Percentiles rank a stretch among this genome's conserved stretches.
These are phyloP conservation scores for Monarda citriodora DNA, from an alignment of 305 asterid genomes.

Conservation along the genomic window DNA sequence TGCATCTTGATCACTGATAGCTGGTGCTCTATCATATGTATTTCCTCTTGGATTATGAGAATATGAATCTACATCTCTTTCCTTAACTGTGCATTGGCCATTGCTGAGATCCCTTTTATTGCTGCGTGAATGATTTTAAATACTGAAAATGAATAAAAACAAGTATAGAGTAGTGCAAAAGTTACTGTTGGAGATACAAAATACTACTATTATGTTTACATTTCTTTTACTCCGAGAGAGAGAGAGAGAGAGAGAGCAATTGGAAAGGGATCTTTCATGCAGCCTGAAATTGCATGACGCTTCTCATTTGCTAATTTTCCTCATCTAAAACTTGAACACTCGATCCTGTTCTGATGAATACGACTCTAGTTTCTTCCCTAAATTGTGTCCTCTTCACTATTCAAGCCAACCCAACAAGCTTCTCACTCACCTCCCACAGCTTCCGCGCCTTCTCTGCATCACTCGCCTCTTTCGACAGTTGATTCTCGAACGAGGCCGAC, in stretches of 20 bases:
- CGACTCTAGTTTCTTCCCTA: neutral
- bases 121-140: no score
- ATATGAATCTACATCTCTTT: no score
- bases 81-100: no score
- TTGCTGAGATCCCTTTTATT: no score
- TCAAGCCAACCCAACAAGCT: slow-evolving; percentile 92
- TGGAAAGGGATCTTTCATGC: neutral
- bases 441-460: slow-evolving; percentile 86
- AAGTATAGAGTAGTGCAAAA: no score
- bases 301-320: neutral
- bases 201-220: no score
- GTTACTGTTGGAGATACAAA: no score
- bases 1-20: no score
- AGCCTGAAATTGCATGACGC: neutral
- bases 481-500: slow-evolving; percentile 90
- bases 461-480: slow-evolving; percentile 90
- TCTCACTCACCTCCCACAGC: slow-evolving; percentile 94
- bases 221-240: neutral
- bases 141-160: no score
- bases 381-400: neutral
- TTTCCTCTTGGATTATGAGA: no score
- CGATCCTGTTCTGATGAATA: neutral
- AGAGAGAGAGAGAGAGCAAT: neutral
- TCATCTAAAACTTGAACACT: neutral
- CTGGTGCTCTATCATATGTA: no score